A percentile compares a stretch with the other conserved stretches of the same genome.
Conservation (phyloP, 768 basidiomycete genomes). For the Tricholoma flavovirens region DNA sequence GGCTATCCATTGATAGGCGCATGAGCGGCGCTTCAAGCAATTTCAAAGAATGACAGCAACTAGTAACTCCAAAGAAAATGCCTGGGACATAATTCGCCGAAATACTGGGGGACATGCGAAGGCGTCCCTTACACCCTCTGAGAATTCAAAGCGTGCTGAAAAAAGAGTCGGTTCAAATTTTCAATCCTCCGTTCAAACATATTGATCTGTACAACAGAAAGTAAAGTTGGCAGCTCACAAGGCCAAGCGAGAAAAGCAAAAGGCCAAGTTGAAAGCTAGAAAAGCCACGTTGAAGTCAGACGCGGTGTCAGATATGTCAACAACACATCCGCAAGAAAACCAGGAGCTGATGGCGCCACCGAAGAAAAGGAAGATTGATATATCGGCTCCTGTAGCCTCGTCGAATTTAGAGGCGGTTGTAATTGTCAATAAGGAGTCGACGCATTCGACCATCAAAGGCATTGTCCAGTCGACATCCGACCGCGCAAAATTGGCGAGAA, state of each 20-base stretch:
- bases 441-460: slow-evolving; percentile 16
- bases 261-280: slow-evolving; percentile 33
- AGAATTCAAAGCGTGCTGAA: slow-evolving; percentile 51
- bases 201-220: slow-evolving; percentile 29
- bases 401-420: not conserved
- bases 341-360: slow-evolving; percentile 3
- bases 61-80: slow-evolving; percentile 39
- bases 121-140: slow-evolving; percentile 15
- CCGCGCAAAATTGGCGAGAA: slow-evolving; percentile 33
- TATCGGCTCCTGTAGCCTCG: slow-evolving; percentile 4
- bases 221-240: slow-evolving; percentile 39
- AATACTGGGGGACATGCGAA: slow-evolving; percentile 23
- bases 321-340: not conserved
- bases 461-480: slow-evolving; percentile 33
- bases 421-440: slow-evolving; percentile 3
- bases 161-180: slow-evolving; percentile 45
- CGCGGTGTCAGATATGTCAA: not conserved
- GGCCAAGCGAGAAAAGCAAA: slow-evolving; percentile 44
- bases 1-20: slow-evolving; percentile 39
- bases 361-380: slow-evolving; percentile 14
- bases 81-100: slow-evolving; percentile 37
- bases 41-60: slow-evolving; percentile 38
- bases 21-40: slow-evolving; percentile 52
- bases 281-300: slow-evolving; percentile 6
- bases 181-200: not conserved